Base-by-base conservation (phyloP, 2,329 filamentous ascomycete genomes). In the Xylariaceae sp. region DNA sequence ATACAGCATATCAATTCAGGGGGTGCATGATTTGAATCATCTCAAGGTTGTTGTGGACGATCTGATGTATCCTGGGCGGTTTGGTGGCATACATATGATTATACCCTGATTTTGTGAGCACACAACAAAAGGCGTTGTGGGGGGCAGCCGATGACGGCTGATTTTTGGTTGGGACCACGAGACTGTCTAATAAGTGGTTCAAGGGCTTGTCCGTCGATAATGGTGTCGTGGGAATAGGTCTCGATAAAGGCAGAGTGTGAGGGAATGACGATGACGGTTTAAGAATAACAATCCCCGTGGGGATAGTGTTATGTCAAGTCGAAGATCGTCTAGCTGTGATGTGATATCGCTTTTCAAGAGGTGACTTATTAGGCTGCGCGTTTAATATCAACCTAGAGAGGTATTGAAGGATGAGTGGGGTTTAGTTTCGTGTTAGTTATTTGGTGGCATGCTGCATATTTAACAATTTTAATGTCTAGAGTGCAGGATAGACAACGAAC, bases 21-120 rank as follows among this genome's bases (percentile, higher is more conserved):
- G 32, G 32, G 32, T 37, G 32, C 32, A 37, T 37, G 48, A 32
- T 56, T 57, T 57, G 50, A 56, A 43, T 56, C 40, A 58, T 56
- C 42, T 45, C 20, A 7, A 4, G 9, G 40, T 50, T 41, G 19
- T 37, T 37, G 44, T 54, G n/a, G 52, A 48, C 43, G 53, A 56
- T 48, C 44, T 32, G 46, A 50, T 26, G 44, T 42, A 42, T 44
- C 41, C 47, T 44, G 44, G 57, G 50, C 51, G 45, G 49, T 56
- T 51, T 55, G 47, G 50, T 29, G 56, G 52, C 50, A 62, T 57
- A 58, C 40, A 52, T 60, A 60, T 48, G 60, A 53, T 54, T 56
- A 60, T 60, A 62, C 54, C 60, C 52, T 26, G 32, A 44, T 46
- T 48, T 56, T 49, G 54, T 54, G 29, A 46, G 20, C 40, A 52